Conservation (phyloP, 2,329 filamentous ascomycete genomes). For the Rhytidhysteron rufulum region DNA sequence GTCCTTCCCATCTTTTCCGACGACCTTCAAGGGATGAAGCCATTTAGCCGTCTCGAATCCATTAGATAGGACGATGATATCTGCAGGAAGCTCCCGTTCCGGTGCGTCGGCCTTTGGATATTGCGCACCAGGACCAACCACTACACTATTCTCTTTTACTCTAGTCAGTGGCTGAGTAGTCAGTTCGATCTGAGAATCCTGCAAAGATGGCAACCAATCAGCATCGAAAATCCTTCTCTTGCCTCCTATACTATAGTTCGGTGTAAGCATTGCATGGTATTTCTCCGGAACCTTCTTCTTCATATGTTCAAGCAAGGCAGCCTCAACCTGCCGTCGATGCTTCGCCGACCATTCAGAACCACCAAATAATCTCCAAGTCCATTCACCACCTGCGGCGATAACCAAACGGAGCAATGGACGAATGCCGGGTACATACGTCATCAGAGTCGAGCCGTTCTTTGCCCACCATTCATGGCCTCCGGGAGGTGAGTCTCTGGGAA, state of each 20-base stretch:
- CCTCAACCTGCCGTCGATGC: constrained; percentile 38
- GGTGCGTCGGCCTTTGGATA: constrained; percentile 41
- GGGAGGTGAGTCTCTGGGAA: constrained; percentile 38
- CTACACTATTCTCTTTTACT: constrained; percentile 48
- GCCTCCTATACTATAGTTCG: constrained; percentile 60
- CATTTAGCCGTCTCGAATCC: constrained; percentile 57
- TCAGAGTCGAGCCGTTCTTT: constrained; percentile 44
- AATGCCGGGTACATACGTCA: constrained; percentile 50
- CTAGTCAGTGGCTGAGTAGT: constrained; percentile 49
- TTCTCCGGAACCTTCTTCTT: constrained; percentile 51
- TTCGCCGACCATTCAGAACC: constrained; percentile 34
- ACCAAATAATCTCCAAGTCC: constrained; percentile 47
- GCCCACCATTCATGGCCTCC: constrained; percentile 41
- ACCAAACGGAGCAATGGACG: constrained; percentile 43
- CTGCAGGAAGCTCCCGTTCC: constrained; percentile 48
- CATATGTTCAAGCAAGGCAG: constrained; percentile 46
- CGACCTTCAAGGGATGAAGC: constrained; percentile 51
- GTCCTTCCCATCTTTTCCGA: constrained; percentile 48
- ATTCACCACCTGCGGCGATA: constrained; percentile 41
- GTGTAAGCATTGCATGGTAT: constrained; percentile 60
- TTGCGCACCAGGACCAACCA: constrained; percentile 47
- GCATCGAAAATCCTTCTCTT: constrained; percentile 61
- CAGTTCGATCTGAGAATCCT: constrained; percentile 52
- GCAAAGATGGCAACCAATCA: constrained; percentile 52
- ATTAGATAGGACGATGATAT: constrained; percentile 60